A percentile compares a stretch with the other conserved stretches of the same genome.
Conservation (phyloP, 345 rosid species). For the Raphanus sativus region DNA sequence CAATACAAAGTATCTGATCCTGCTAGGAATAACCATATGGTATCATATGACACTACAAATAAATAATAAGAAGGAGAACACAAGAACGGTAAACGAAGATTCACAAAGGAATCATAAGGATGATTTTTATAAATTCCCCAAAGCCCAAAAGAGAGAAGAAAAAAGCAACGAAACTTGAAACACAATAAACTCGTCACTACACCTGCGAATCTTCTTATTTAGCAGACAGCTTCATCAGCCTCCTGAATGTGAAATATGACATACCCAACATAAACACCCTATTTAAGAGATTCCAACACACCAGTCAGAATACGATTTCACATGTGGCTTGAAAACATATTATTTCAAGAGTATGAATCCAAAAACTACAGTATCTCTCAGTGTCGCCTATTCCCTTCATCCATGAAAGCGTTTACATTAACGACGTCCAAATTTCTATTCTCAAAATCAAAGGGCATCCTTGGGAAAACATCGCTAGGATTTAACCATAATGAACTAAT, state of each 20-base stretch:
- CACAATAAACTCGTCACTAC: constrained; percentile 70
- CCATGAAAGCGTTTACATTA: constrained; percentile 1
- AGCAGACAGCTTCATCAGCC: constrained; percentile 80
- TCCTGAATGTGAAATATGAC: constrained; percentile 68
- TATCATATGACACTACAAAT: background rate
- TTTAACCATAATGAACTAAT: background rate
- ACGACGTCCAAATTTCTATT: constrained; percentile 17
- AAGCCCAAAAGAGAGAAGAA: constrained; percentile 39
- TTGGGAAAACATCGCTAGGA: background rate
- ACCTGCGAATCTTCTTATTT: constrained; percentile 81
- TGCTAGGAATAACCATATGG: constrained; percentile 1
- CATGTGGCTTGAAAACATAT: constrained; percentile 46
- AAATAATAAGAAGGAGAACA: background rate
- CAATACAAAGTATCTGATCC: constrained; percentile 21
- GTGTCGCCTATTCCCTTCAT: constrained; percentile 1
- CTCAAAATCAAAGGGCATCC: constrained; percentile 1
- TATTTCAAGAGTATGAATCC: constrained; percentile 38
- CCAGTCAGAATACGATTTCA: constrained; percentile 50
- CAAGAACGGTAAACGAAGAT: background rate
- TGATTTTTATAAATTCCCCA: constrained; percentile 46
- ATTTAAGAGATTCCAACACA: constrained; percentile 80
- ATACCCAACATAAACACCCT: constrained; percentile 81
- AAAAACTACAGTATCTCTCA: constrained; percentile 31
- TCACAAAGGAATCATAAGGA: constrained; percentile 8
- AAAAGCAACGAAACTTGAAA: constrained; percentile 44